phyloP scores from a whole-genome alignment of 164 flowering plant genomes.

The Umbellularia californica region DNA sequence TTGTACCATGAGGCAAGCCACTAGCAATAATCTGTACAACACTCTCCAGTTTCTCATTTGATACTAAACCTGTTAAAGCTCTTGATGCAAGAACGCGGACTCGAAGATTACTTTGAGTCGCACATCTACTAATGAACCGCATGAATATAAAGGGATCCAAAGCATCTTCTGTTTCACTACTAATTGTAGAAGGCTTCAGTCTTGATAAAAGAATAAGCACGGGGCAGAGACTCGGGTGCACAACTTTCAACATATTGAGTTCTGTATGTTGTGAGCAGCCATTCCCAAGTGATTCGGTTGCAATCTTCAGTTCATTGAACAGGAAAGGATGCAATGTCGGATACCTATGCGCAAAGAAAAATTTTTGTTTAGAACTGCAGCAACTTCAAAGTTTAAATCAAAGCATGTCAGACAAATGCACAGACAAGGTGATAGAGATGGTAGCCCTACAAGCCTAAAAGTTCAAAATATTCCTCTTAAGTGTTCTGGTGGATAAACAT shows the following conservation, averaged over 20 bases:
- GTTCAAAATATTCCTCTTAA: too few relatives aligned
- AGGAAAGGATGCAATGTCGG: conserved; percentile 84
- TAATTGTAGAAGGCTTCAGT: conserved; percentile 84
- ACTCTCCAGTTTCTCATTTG: conserved; percentile 74
- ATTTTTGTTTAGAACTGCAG: neutral
- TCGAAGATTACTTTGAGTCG: conserved; percentile 81
- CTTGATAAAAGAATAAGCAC: conserved; percentile 87
- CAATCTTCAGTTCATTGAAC: conserved; percentile 59
- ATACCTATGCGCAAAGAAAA: conserved; percentile 51
- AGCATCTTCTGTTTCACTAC: conserved; percentile 69
- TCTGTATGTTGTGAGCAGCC: conserved; percentile 33
- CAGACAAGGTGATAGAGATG: too few relatives aligned
- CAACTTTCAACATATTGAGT: conserved; percentile 53
- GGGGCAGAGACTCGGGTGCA: conserved; percentile 96
- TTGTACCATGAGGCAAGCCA: conserved; percentile 51
- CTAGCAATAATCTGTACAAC: conserved; percentile 61
- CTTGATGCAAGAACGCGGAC: conserved; percentile 90
- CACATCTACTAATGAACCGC: conserved; percentile 83
- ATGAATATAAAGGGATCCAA: conserved; percentile 83
- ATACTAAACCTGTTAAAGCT: conserved; percentile 78
- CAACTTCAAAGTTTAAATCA: too few relatives aligned
- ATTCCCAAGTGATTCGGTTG: conserved; percentile 60
- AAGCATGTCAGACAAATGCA: too few relatives aligned
- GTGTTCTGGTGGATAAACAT: too few relatives aligned
- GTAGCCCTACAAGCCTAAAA: too few relatives aligned